Percentiles rank a stretch among this genome's conserved stretches.
phyloP scores from a whole-genome alignment of 805 yeast genomes.

The Sugiyamaella americana region DNA sequence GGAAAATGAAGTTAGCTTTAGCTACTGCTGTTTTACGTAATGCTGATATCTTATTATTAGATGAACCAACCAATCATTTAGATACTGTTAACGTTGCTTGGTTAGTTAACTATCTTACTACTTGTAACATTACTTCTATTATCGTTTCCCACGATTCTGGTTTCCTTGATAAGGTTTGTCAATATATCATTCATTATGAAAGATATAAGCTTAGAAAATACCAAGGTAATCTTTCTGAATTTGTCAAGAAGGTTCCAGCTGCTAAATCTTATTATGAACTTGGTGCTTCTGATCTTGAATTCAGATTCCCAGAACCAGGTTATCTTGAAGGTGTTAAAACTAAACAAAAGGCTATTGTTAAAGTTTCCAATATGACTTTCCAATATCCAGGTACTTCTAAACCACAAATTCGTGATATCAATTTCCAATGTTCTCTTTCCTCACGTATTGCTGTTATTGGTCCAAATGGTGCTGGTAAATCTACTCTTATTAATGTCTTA shows the following conservation, averaged over 20 bases:
- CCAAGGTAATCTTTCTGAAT: constrained; percentile 99
- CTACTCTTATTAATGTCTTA: constrained; percentile 96
- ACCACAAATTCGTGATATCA: constrained; percentile 87
- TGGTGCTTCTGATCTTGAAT: constrained; percentile 96
- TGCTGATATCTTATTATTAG: constrained; percentile 94
- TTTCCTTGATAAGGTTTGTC: constrained; percentile 94
- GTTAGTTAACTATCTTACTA: constrained; percentile 98
- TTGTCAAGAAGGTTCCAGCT: constrained; percentile 97
- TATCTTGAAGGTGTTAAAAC: constrained; percentile 99
- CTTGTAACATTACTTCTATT: constrained; percentile 98
- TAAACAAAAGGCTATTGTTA: constrained; percentile 99
- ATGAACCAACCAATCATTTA: constrained; percentile 99
- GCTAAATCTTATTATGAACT: constrained; percentile 98
- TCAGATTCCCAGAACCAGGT: constrained; percentile 99
- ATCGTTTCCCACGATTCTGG: constrained; percentile 99
- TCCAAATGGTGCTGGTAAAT: constrained; percentile 99
- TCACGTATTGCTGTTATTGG: constrained; percentile 99
- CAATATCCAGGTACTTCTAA: constrained; percentile 98
- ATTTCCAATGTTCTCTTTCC: constrained; percentile 98
- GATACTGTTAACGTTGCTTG: constrained; percentile 99
- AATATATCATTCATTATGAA: constrained; percentile 99
- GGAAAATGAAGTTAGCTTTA: constrained; percentile 99
- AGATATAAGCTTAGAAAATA: constrained; percentile 99
- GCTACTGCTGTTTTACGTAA: constrained; percentile 99
- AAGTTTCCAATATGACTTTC: constrained; percentile 95